phyloP scores from a whole-genome alignment of 2,329 filamentous ascomycete genomes.

The Arthroderma uncinatum region DNA sequence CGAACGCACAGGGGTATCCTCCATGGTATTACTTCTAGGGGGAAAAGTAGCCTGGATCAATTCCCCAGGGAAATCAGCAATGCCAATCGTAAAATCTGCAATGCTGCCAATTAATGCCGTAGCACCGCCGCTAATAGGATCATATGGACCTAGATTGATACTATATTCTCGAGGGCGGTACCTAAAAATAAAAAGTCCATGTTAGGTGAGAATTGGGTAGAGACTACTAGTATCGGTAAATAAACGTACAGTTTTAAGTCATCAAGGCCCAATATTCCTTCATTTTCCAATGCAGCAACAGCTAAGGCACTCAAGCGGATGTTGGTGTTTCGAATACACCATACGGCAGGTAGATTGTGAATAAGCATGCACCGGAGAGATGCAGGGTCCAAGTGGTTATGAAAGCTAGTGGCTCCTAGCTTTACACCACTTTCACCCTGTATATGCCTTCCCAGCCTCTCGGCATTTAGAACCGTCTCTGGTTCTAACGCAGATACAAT shows the following conservation, averaged over 20 bases:
- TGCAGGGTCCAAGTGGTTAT: slow-evolving; percentile 56
- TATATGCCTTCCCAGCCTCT: slow-evolving; percentile 53
- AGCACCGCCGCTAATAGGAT: slow-evolving; percentile 67
- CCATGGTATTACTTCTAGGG: neutral
- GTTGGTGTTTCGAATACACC: slow-evolving; percentile 59
- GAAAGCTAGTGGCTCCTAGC: slow-evolving; percentile 56
- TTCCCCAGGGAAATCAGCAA: slow-evolving; percentile 56
- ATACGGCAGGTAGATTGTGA: slow-evolving; percentile 59
- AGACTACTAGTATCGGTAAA: neutral
- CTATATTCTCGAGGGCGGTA: slow-evolving; percentile 56
- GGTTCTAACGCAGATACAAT: slow-evolving; percentile 51
- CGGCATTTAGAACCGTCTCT: slow-evolving; percentile 46
- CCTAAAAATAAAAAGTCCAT: slow-evolving; percentile 20
- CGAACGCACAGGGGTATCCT: too few species aligned
- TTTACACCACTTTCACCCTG: slow-evolving; percentile 54
- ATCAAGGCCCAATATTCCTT: slow-evolving; percentile 53
- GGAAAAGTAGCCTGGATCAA: neutral
- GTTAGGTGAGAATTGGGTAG: neutral
- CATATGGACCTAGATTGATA: slow-evolving; percentile 65
- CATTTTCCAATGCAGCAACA: slow-evolving; percentile 55
- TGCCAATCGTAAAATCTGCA: slow-evolving; percentile 66
- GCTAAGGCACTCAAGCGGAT: slow-evolving; percentile 61
- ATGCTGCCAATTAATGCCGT: slow-evolving; percentile 74
- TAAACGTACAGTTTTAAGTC: slow-evolving; percentile 58
- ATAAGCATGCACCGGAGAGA: slow-evolving; percentile 58